Percentiles rank a stretch among this genome's conserved stretches.
Evolutionary conservation across 805 yeast species (phyloP).

Genomic region (Komagataella ulmi): DNA sequence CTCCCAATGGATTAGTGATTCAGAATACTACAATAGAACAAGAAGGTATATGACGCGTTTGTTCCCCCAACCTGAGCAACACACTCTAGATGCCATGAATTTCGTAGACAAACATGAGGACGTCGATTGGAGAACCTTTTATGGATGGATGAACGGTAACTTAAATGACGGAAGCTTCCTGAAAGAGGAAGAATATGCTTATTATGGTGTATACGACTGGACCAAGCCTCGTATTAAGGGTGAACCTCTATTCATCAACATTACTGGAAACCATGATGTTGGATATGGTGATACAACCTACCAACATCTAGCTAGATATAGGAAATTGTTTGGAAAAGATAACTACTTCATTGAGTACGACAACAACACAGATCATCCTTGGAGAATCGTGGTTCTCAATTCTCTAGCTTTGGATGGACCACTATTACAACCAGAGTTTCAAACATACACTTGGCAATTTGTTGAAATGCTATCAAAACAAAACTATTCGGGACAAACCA

Average conservation of each 20-base stretch:
- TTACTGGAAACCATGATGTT: constrained; percentile 92
- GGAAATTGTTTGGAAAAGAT: constrained; percentile 65
- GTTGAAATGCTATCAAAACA: constrained; percentile 41
- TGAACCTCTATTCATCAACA: constrained; percentile 62
- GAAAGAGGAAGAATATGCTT: constrained; percentile 26
- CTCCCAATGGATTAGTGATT: constrained; percentile 88
- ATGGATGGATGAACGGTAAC: constrained; percentile 18
- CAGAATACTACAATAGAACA: constrained; percentile 75
- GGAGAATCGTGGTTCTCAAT: constrained; percentile 83
- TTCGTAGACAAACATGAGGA: constrained; percentile 34
- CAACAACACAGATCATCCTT: constrained; percentile 50
- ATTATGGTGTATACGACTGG: constrained; percentile 60
- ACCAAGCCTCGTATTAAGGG: constrained; percentile 24
- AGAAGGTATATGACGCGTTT: constrained; percentile 59
- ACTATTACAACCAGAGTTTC: constrained; percentile 59
- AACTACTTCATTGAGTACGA: constrained; percentile 71
- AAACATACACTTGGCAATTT: constrained; percentile 61
- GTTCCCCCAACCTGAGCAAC: constrained; percentile 43
- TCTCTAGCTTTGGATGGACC: constrained; percentile 85
- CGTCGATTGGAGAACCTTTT: constrained; percentile 38
- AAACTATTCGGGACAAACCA: constrained; percentile 64
- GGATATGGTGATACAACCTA: constrained; percentile 95
- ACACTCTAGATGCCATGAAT: constrained; percentile 34
- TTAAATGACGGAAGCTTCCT: constrained; percentile 18
- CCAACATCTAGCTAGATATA: constrained; percentile 79